A percentile compares a stretch with the other conserved stretches of the same genome.
These are phyloP conservation scores for Bryoglossum gracile DNA, from an alignment of 495 filamentous ascomycete genomes.

Conservation along the genomic window DNA sequence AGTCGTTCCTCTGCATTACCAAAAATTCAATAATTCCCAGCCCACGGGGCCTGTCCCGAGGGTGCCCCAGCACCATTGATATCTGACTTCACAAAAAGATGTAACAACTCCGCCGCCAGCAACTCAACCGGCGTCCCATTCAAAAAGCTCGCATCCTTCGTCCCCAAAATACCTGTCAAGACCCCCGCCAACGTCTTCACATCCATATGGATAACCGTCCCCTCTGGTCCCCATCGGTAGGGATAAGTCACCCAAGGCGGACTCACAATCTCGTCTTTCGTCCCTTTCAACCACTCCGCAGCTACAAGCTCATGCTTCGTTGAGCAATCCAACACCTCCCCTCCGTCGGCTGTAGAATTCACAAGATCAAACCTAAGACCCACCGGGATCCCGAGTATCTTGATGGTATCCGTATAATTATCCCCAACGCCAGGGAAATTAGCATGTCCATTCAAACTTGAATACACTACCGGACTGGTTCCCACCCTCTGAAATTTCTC, in stretches of 20 bases:
- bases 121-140: constrained; percentile 6
- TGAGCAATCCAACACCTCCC: constrained; percentile 3
- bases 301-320: constrained; percentile 5
- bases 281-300: constrained; percentile 6
- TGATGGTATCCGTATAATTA: constrained; percentile 8
- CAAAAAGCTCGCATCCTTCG: not conserved
- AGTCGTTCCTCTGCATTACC: no score
- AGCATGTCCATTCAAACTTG: constrained; percentile 14
- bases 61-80: constrained; percentile 18
- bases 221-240: constrained; percentile 21
- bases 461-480: constrained; percentile 13
- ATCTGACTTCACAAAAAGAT: constrained; percentile 18
- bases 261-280: constrained; percentile 1
- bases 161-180: constrained; percentile 8
- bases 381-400: constrained; percentile 11
- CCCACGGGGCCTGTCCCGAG: constrained; percentile 11
- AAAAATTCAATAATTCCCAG: constrained; percentile 11
- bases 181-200: constrained; percentile 5
- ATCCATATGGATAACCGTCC: constrained; percentile 13
- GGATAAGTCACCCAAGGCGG: constrained; percentile 15
- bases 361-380: constrained; percentile 14
- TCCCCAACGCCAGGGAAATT: constrained; percentile 11
- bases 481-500: constrained; percentile 1
- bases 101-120: constrained; percentile 10
- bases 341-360: constrained; percentile 15